Conservation (phyloP, 768 basidiomycete species). For the Kwoniella shandongensis region DNA sequence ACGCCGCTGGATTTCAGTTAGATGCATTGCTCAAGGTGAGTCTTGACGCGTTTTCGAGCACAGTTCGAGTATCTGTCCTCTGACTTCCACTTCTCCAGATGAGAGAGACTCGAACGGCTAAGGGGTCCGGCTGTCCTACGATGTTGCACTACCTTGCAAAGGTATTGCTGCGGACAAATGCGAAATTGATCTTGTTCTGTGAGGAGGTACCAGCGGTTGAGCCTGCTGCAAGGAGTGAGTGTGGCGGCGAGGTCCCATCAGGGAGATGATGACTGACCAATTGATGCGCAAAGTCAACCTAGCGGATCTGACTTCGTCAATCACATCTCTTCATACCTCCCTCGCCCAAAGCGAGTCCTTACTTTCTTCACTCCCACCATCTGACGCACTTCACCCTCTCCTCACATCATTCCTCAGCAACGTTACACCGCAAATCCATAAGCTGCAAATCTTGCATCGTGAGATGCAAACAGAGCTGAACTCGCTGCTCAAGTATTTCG, state of each 20-base stretch:
- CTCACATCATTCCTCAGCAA: conserved; percentile 60
- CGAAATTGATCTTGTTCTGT: conserved; percentile 67
- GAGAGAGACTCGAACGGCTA: conserved; percentile 77
- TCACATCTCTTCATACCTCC: conserved; percentile 59
- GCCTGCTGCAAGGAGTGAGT: conserved; percentile 74
- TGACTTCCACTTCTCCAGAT: conserved; percentile 61
- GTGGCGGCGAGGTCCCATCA: background rate
- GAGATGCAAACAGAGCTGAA: conserved; percentile 65
- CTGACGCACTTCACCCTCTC: conserved; percentile 32
- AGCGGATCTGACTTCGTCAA: conserved; percentile 60
- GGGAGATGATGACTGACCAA: background rate
- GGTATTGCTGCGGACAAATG: conserved; percentile 67
- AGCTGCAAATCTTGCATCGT: conserved; percentile 64
- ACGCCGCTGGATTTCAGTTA: conserved; percentile 79
- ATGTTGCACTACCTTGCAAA: conserved; percentile 87
- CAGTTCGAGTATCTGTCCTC: no score
- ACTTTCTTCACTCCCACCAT: background rate
- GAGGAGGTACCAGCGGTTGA: conserved; percentile 80
- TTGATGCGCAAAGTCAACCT: conserved; percentile 65
- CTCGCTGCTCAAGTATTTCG: conserved; percentile 69
- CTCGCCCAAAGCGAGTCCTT: conserved; percentile 62
- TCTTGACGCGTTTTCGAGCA: no score
- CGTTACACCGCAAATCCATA: conserved; percentile 62
- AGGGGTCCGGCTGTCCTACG: conserved; percentile 72
- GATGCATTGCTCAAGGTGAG: conserved; percentile 76